Base-by-base conservation (phyloP, 768 basidiomycete species). In the Punctularia strigosozonata region DNA sequence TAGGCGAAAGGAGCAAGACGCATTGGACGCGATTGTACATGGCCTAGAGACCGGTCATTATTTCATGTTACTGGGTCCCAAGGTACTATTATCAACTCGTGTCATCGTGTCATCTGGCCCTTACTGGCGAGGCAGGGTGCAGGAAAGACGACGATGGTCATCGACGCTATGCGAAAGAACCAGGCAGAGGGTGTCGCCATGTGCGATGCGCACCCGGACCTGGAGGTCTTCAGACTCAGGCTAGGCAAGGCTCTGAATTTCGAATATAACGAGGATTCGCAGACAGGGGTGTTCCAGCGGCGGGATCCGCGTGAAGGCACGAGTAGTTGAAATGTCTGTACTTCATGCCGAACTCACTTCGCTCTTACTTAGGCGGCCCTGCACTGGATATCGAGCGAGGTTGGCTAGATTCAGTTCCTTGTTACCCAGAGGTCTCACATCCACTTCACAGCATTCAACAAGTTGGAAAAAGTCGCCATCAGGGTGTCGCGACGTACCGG, bases 201-300 rank as follows among this genome's bases (percentile, higher is more conserved):
- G 62, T 80, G 77, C 50, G 84, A 86, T 53, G 87, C 81, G 12
- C 86, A 89, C 56, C 83, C 83, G 15, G 84, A 89, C 58, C 65
- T 91, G 14, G 84, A 89, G 55, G 83, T 91, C 23, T 88, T 92
- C 61, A 69, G 81, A 40, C 66, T 90, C 28, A 75, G 87, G 30
- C 67, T 94, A 19, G 89, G 89, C 34, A 88, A 88, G 56, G 78
- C 84, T 8, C 60, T 90, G 30, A 85, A 89, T 49, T 89, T 78
- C 50, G 89, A 94, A 54, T 90, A 70, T 61, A 78, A 82, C 44
- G 84, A 86, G 59, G 83, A 86, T 53, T 80, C 77, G 19, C 83
- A 86, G 54, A 77, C 74, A 3, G 79, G 77, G 6, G 57, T 92
- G 17, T 90, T 90, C 60, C 83, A 85, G 51, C 60, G 87, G 40